Conservation (phyloP, 805 yeast species). For the Candida berthetii region DNA sequence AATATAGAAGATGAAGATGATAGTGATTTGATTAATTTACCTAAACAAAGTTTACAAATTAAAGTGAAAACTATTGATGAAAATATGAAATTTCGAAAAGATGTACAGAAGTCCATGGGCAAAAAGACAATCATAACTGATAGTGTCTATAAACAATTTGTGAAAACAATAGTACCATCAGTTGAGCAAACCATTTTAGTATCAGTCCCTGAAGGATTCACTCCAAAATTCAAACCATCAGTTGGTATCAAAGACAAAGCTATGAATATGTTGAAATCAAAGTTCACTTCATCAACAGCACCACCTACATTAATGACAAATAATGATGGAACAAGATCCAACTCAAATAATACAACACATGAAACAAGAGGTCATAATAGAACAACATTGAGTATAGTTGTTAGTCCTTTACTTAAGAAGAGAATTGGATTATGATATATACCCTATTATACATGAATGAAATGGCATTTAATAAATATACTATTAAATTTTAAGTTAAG, state of each 20-base stretch:
- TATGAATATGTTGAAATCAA: constrained; percentile 1
- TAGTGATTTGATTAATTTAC: constrained; percentile 36
- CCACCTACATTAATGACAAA: background rate
- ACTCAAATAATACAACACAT: background rate
- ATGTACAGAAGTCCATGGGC: background rate
- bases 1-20: constrained; percentile 33
- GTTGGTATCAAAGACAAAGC: constrained; percentile 3
- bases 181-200: background rate
- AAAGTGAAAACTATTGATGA: constrained; percentile 13
- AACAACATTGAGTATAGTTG: constrained; percentile 4
- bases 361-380: constrained; percentile 1
- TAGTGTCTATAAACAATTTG: constrained; percentile 8
- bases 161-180: background rate
- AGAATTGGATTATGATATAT: constrained; percentile 8
- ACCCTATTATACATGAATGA: no score
- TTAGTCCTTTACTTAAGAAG: constrained; percentile 11
- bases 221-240: constrained; percentile 1
- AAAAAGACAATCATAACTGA: constrained; percentile 2
- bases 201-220: background rate
- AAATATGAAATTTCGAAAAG: constrained; percentile 11
- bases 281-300: constrained; percentile 4
- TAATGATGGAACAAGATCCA: background rate
- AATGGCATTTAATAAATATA: no score
- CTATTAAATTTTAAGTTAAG: no score
- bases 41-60: constrained; percentile 1